Conservation (phyloP, 176 grass and related monocot species). For the Aechmea fasciata region DNA sequence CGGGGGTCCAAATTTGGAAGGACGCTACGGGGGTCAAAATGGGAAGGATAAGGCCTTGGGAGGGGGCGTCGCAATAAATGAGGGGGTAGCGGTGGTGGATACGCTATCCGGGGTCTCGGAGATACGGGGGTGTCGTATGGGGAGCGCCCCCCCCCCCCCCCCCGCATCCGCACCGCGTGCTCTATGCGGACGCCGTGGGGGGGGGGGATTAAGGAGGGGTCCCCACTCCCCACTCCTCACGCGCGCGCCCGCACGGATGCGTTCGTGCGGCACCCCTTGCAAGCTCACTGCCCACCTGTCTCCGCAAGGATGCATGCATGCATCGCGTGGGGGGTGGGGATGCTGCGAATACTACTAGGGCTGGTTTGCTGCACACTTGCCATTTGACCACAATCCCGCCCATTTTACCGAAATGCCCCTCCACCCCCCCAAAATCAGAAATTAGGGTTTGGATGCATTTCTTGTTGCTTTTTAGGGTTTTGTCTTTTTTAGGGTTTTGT, state of each 20-base stretch:
- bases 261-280: background rate
- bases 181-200: too few species aligned
- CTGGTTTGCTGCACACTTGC: too few species aligned
- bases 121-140: background rate
- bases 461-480: too few species aligned
- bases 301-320: background rate
- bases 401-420: too few species aligned
- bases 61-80: background rate
- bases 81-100: background rate
- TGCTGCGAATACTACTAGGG: background rate
- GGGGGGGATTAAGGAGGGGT: too few species aligned
- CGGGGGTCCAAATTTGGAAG: too few species aligned
- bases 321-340: background rate
- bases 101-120: background rate
- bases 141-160: too few species aligned
- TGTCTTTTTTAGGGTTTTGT: too few species aligned
- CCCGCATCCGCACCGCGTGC: too few species aligned
- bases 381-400: too few species aligned
- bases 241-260: background rate
- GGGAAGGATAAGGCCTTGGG: background rate
- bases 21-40: background rate
- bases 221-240: background rate
- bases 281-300: slow-evolving; percentile 3
- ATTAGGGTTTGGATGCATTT: too few species aligned
- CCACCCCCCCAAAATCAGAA: too few species aligned